phyloP scores from a whole-genome alignment of 148 eudicot genomes.

The Polygonum maritimum region DNA sequence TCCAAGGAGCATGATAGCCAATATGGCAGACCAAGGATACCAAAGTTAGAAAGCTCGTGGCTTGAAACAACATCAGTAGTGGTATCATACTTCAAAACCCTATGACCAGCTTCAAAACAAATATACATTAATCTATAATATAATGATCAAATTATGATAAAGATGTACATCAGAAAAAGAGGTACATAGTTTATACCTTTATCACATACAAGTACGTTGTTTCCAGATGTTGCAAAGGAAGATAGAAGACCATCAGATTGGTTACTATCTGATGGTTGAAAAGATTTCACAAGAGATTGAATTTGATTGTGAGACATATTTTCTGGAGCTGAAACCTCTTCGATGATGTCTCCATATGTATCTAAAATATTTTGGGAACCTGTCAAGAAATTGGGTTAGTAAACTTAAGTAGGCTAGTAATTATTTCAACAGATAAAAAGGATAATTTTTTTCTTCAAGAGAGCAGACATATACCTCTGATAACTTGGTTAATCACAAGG shows the following conservation, averaged over 20 bases:
- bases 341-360: slow-evolving; percentile 52
- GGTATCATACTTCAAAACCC: slow-evolving; percentile 47
- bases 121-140: slow-evolving; percentile 11
- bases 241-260: slow-evolving; percentile 52
- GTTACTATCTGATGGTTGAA: slow-evolving; percentile 32
- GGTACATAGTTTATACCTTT: slow-evolving; percentile 37
- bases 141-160: slow-evolving; percentile 8
- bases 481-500: slow-evolving; percentile 43
- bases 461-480: slow-evolving; percentile 39
- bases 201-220: slow-evolving; percentile 55
- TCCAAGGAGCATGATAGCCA: slow-evolving; percentile 66
- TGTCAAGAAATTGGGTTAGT: slow-evolving; percentile 18
- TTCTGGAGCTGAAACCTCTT: slow-evolving; percentile 40
- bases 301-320: slow-evolving; percentile 36
- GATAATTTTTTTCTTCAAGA: neutral
- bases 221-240: slow-evolving; percentile 44
- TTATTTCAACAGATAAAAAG: neutral
- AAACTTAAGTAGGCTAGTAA: neutral
- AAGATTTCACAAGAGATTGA: slow-evolving; percentile 32
- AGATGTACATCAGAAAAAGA: neutral
- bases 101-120: slow-evolving; percentile 58
- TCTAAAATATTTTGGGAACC: slow-evolving; percentile 57
- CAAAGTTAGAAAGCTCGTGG: slow-evolving; percentile 54
- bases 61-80: slow-evolving; percentile 37
- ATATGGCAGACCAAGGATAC: slow-evolving; percentile 70